These are phyloP conservation scores for Phytophthora sp. DNA, from an alignment of 352 stramenopile genomes.

Conservation along the genomic window DNA sequence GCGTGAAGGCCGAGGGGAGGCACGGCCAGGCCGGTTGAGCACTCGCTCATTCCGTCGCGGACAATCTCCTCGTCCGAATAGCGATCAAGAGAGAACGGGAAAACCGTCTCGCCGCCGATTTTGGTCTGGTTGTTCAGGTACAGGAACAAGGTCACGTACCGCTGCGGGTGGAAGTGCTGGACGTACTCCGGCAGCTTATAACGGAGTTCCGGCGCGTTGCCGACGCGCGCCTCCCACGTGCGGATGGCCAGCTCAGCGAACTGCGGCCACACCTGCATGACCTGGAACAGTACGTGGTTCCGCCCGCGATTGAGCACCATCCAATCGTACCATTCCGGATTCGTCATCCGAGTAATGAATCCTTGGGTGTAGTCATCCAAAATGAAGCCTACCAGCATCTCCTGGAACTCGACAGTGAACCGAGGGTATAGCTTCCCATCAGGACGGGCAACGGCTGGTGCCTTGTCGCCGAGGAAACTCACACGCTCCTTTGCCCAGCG, in stretches of 20 bases:
- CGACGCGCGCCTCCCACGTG: conserved; percentile 68
- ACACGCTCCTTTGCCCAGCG: conserved; percentile 85
- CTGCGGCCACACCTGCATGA: conserved; percentile 62
- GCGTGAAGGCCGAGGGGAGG: conserved; percentile 73
- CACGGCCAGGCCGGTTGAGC: conserved; percentile 76
- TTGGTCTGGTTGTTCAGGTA: conserved; percentile 97
- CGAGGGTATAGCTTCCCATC: conserved; percentile 62
- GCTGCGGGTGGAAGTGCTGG: conserved; percentile 90
- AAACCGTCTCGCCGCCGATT: conserved; percentile 97
- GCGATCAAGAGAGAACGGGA: conserved; percentile 88
- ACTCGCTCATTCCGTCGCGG: conserved; percentile 82
- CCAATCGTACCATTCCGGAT: conserved; percentile 79
- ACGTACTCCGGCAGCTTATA: conserved; percentile 74
- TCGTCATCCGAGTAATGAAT: conserved; percentile 64
- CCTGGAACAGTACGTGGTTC: conserved; percentile 72
- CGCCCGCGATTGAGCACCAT: conserved; percentile 62
- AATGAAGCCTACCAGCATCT: conserved; percentile 59
- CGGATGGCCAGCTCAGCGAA: conserved; percentile 69
- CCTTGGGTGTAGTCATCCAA: conserved; percentile 68
- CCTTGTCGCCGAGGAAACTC: conserved; percentile 59
- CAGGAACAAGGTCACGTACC: conserved; percentile 96
- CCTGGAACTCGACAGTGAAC: conserved; percentile 73
- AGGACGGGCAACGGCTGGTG: conserved; percentile 49
- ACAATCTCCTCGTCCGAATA: conserved; percentile 75
- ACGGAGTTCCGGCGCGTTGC: conserved; percentile 36